Percentiles rank a stretch among this genome's conserved stretches.
Evolutionary conservation across 768 basidiomycete genomes (phyloP).

Genomic region (Lanmaoa rubissima): DNA sequence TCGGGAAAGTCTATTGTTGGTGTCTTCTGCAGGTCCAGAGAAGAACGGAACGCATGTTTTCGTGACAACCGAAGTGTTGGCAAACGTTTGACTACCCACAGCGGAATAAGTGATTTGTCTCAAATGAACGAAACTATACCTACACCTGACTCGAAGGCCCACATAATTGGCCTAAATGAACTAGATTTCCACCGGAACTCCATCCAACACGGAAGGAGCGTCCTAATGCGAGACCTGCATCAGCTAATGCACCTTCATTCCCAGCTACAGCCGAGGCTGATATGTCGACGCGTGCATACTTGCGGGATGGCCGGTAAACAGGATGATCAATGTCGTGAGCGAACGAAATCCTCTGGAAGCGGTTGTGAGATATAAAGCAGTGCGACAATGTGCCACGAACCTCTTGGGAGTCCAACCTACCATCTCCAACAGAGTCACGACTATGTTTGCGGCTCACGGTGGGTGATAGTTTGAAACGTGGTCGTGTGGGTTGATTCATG

Average conservation of each 20-base stretch:
- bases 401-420: conserved; percentile 61
- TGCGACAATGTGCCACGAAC: conserved; percentile 33
- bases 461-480: conserved; percentile 37
- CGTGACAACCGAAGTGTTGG: conserved; percentile 62
- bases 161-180: conserved; percentile 76
- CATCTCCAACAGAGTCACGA: conserved; percentile 76
- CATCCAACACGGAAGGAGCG: conserved; percentile 89
- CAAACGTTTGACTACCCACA: conserved; percentile 44
- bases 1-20: conserved; percentile 48
- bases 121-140: conserved; percentile 29
- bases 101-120: conserved; percentile 4
- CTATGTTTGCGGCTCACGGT: conserved; percentile 65
- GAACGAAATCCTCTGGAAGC: conserved; percentile 70
- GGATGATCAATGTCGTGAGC: conserved; percentile 68
- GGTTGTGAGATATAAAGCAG: background rate
- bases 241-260: conserved; percentile 63
- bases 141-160: conserved; percentile 52
- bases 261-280: conserved; percentile 64
- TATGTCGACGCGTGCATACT: conserved; percentile 73
- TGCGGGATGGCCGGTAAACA: conserved; percentile 70
- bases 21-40: conserved; percentile 32
- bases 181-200: conserved; percentile 78
- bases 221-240: conserved; percentile 84
- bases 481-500: conserved; percentile 41
- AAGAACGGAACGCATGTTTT: conserved; percentile 48